Conservation (phyloP, 768 basidiomycete species). For the Boletales sp. region DNA sequence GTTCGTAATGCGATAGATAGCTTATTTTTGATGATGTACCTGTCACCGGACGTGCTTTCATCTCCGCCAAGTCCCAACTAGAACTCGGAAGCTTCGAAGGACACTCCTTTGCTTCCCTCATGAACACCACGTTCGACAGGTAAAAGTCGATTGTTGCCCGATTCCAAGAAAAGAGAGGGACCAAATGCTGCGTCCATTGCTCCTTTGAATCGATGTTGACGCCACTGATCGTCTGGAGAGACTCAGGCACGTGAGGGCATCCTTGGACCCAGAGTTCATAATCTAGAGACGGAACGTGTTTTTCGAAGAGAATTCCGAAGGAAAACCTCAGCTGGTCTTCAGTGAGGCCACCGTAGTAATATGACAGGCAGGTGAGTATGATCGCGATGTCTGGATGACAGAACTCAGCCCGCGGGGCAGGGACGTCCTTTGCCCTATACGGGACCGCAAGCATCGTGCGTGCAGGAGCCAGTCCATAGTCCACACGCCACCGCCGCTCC, state of each 20-base stretch:
- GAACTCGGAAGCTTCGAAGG: constrained; percentile 26
- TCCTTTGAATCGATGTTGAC: constrained; percentile 41
- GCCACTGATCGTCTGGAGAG: constrained; percentile 32
- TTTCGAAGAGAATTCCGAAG: constrained; percentile 38
- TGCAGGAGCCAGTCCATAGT: constrained; percentile 44
- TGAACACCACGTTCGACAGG: constrained; percentile 45
- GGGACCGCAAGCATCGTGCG: constrained; percentile 50
- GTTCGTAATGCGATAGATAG: no score
- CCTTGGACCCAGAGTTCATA: constrained; percentile 40
- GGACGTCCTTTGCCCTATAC: constrained; percentile 50
- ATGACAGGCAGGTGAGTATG: constrained; percentile 43
- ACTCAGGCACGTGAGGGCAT: constrained; percentile 22
- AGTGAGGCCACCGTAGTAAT: constrained; percentile 47
- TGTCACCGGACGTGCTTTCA: no score
- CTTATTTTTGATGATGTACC: no score
- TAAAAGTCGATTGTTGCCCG: constrained; percentile 45
- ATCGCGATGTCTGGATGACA: constrained; percentile 51
- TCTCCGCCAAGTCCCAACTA: no score
- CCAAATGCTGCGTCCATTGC: constrained; percentile 26
- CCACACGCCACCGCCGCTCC: constrained; percentile 46
- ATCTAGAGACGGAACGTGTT: constrained; percentile 39
- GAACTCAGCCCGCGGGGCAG: constrained; percentile 45
- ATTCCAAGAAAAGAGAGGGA: constrained; percentile 35
- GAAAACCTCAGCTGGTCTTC: constrained; percentile 34
- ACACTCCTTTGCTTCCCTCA: constrained; percentile 48